Percentiles rank a stretch among this genome's conserved stretches.
Conservation (phyloP, 2,329 filamentous ascomycete species). For the Fusarium tanahbumbuense region DNA sequence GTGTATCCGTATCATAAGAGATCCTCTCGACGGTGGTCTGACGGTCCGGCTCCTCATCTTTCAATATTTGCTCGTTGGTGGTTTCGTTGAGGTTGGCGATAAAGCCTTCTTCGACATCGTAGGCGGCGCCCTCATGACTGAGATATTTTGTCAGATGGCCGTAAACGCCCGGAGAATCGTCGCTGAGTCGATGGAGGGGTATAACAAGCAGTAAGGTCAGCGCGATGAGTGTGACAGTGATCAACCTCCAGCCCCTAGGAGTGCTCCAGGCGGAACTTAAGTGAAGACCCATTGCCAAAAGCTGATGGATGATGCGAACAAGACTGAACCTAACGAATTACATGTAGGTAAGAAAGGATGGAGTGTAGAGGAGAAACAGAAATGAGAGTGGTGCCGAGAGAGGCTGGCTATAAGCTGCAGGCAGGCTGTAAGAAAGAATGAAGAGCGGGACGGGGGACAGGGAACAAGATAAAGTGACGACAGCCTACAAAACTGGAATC, state of each 20-base stretch:
- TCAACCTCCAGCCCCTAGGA: conserved; percentile 47
- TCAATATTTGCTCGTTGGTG: conserved; percentile 34
- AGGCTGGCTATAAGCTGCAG: conserved; percentile 12
- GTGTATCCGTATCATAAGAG: conserved; percentile 14
- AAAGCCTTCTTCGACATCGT: conserved; percentile 47
- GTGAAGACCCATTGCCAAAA: conserved; percentile 40
- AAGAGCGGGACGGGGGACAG: conserved; percentile 9
- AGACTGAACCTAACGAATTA: conserved; percentile 1
- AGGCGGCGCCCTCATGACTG: conserved; percentile 49
- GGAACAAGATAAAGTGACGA: conserved; percentile 28
- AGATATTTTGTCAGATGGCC: conserved; percentile 49
- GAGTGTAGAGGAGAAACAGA: background rate
- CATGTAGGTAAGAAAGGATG: conserved; percentile 9
- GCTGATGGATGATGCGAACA: conserved; percentile 11
- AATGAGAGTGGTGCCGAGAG: conserved; percentile 14
- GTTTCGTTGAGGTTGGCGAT: conserved; percentile 51
- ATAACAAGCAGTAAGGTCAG: conserved; percentile 47
- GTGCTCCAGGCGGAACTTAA: conserved; percentile 45
- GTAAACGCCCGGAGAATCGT: conserved; percentile 47
- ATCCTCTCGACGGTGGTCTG: conserved; percentile 12
- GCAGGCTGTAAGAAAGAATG: conserved; percentile 2
- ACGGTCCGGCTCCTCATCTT: conserved; percentile 14
- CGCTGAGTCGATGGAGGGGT: conserved; percentile 49
- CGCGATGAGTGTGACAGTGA: conserved; percentile 44
- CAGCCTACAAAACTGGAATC: conserved; percentile 21